These are phyloP conservation scores for Phytophthora pseudosyringae DNA, from an alignment of 352 stramenopile species.

Conservation along the genomic window DNA sequence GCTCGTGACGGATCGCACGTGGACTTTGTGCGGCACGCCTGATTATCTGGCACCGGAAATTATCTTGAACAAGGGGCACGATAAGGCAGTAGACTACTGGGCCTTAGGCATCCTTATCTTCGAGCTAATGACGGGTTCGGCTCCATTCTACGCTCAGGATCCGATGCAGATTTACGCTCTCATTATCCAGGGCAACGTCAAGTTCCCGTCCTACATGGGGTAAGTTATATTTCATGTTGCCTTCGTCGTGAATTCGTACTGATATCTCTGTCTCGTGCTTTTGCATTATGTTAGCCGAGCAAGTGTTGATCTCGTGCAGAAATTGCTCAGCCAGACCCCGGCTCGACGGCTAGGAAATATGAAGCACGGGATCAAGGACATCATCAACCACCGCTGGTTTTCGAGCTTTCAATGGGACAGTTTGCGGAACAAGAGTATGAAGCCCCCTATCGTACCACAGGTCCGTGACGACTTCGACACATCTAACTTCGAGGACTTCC, in stretches of 20 bases:
- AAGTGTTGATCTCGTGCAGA: slow-evolving; percentile 88
- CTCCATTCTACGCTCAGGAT: slow-evolving; percentile 91
- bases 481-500: slow-evolving; percentile 85
- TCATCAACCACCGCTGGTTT: slow-evolving; percentile 89
- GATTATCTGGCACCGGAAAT: slow-evolving; percentile 95
- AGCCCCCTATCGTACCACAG: slow-evolving; percentile 76
- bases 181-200: slow-evolving; percentile 89
- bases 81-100: slow-evolving; percentile 93
- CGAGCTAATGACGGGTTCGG: slow-evolving; percentile 87
- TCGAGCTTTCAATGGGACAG: slow-evolving; percentile 72
- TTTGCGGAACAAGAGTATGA: slow-evolving; percentile 64
- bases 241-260: background rate
- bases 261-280: slow-evolving; percentile 1
- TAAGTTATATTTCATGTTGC: slow-evolving; percentile 30
- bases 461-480: slow-evolving; percentile 80
- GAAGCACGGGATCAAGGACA: slow-evolving; percentile 87
- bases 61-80: slow-evolving; percentile 91
- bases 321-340: slow-evolving; percentile 83
- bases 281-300: slow-evolving; percentile 44
- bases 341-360: slow-evolving; percentile 80
- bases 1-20: slow-evolving; percentile 85
- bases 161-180: slow-evolving; percentile 93
- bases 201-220: slow-evolving; percentile 86
- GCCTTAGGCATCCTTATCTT: slow-evolving; percentile 90
- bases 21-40: slow-evolving; percentile 92